These are phyloP conservation scores for Pterocarpus santalinus DNA, from an alignment of 306 rosid species.

Conservation along the genomic window DNA sequence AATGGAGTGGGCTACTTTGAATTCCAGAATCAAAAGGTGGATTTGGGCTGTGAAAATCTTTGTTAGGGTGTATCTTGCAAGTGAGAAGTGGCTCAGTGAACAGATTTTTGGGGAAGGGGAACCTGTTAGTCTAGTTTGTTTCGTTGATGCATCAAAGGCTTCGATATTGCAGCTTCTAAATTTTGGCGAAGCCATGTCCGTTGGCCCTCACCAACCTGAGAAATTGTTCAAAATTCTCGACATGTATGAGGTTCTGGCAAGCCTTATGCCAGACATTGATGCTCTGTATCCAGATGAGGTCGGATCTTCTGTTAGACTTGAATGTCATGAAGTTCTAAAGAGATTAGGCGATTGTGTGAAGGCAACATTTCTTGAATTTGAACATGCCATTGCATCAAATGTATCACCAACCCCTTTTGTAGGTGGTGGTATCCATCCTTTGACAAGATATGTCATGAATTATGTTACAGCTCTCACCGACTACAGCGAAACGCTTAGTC, in stretches of 20 bases:
- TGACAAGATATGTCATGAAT: slow-evolving; percentile 88
- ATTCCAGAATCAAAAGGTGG: slow-evolving; percentile 86
- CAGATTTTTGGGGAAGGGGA: slow-evolving; percentile 78
- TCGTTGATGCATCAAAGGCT: slow-evolving; percentile 84
- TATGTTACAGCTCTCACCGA: slow-evolving; percentile 77
- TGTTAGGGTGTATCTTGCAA: slow-evolving; percentile 82
- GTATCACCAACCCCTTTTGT: slow-evolving; percentile 65
- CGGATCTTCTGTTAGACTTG: slow-evolving; percentile 71
- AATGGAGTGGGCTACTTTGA: slow-evolving; percentile 78
- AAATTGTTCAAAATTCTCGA: slow-evolving; percentile 80
- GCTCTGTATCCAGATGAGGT: slow-evolving; percentile 66
- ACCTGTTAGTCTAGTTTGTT: slow-evolving; percentile 59
- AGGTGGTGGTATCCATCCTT: slow-evolving; percentile 88
- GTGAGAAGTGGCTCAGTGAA: slow-evolving; percentile 81
- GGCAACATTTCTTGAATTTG: slow-evolving; percentile 74
- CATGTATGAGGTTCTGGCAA: slow-evolving; percentile 89
- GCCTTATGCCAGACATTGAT: slow-evolving; percentile 73
- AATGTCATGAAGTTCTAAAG: slow-evolving; percentile 72
- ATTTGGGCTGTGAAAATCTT: slow-evolving; percentile 82
- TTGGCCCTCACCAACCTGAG: slow-evolving; percentile 91
- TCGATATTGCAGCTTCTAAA: slow-evolving; percentile 86
- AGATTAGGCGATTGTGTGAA: slow-evolving; percentile 80
- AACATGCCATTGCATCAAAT: slow-evolving; percentile 76
- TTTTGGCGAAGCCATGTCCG: slow-evolving; percentile 88
- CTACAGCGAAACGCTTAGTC: slow-evolving; percentile 66